A percentile compares a stretch with the other conserved stretches of the same genome.
phyloP scores from a whole-genome alignment of 2,329 filamentous ascomycete species.

The Aspergillus calidoustus region DNA sequence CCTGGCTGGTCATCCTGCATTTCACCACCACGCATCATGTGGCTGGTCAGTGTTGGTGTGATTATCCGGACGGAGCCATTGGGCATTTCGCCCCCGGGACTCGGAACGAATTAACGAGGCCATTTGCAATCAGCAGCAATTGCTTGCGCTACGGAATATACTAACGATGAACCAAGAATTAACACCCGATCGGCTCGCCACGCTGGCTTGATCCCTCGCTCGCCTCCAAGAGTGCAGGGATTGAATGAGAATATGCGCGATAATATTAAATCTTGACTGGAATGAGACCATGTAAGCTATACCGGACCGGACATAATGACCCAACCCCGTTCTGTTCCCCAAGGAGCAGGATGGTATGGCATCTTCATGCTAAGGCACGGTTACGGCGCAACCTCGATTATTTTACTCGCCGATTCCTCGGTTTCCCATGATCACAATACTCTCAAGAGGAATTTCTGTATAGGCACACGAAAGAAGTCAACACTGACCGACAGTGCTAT shows the following conservation, averaged over 20 bases:
- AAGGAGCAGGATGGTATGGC: neutral
- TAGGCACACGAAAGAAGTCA: neutral
- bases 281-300: too few relatives aligned
- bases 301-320: too few relatives aligned
- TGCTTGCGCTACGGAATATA: neutral
- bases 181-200: constrained; percentile 27
- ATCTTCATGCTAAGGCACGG: neutral
- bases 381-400: neutral
- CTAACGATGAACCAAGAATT: constrained; percentile 23
- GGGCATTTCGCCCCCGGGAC: neutral
- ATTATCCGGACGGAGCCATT: constrained; percentile 5
- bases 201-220: constrained; percentile 9
- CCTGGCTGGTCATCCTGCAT: neutral
- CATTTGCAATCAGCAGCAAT: constrained; percentile 5
- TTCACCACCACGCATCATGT: constrained; percentile 6
- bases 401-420: constrained; percentile 7
- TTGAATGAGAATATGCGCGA: neutral
- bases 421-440: neutral
- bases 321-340: too few relatives aligned
- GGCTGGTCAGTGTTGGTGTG: constrained; percentile 5
- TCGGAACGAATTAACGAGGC: constrained; percentile 10
- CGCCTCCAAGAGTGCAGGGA: neutral
- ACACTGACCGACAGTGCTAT: neutral
- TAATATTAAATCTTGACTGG: neutral
- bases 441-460: neutral